These are phyloP conservation scores for Oxyria digyna DNA, from an alignment of 148 eudicot species.

Conservation along the genomic window DNA sequence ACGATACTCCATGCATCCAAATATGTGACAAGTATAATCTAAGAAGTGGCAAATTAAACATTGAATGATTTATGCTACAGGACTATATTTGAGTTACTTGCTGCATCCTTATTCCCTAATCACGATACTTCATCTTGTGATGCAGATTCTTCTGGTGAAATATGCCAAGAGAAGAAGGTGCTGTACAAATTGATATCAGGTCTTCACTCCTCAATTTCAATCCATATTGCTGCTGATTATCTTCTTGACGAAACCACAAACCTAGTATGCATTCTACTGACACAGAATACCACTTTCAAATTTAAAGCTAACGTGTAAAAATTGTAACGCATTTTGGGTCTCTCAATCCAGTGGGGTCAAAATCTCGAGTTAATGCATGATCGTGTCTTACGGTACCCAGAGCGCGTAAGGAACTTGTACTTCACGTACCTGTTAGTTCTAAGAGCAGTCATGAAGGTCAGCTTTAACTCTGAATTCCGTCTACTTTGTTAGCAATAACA, in stretches of 20 bases:
- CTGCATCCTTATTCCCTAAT: neutral
- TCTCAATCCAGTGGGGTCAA: constrained; percentile 71
- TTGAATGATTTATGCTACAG: neutral
- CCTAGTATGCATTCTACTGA: too few species aligned
- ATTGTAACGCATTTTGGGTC: neutral
- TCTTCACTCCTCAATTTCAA: constrained; percentile 86
- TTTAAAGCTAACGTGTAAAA: too few species aligned
- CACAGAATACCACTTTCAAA: neutral
- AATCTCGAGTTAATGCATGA: constrained; percentile 67
- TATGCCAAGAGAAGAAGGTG: constrained; percentile 79
- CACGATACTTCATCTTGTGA: neutral
- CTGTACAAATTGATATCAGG: constrained; percentile 90
- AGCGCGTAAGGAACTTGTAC: constrained; percentile 84
- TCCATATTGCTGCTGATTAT: constrained; percentile 82
- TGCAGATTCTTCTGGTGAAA: constrained; percentile 65
- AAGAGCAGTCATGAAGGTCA: constrained; percentile 88
- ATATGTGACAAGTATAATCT: neutral
- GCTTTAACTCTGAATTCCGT: too few species aligned
- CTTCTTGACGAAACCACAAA: constrained; percentile 68
- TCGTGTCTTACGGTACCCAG: constrained; percentile 73
- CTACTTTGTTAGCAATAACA: too few species aligned
- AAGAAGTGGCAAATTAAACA: neutral
- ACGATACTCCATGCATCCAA: too few species aligned
- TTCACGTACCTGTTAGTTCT: constrained; percentile 90
- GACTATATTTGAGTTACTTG: neutral